Conservation (phyloP, 129 eudicot species). For the Cynara cardunculus region DNA sequence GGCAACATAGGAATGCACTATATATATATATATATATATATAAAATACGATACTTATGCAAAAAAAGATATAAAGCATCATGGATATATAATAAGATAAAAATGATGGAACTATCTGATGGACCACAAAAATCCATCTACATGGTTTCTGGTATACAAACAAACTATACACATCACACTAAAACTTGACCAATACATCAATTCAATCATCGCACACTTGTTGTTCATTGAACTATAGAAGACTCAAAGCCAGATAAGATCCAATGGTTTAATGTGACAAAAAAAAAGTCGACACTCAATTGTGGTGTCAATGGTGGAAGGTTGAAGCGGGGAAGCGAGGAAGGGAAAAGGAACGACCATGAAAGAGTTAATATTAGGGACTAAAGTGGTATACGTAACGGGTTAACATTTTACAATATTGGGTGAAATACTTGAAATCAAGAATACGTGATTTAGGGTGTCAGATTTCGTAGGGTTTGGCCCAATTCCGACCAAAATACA, state of each 20-base stretch:
- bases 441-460: not conserved
- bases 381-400: not conserved
- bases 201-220: not conserved
- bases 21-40: too few species aligned
- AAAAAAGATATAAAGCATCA: not conserved
- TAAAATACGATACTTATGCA: too few species aligned
- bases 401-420: not conserved
- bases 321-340: not conserved
- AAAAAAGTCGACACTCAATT: not conserved
- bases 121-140: not conserved
- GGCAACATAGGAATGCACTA: not conserved
- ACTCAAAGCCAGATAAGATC: not conserved
- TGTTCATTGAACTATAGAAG: not conserved
- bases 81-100: not conserved
- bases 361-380: not conserved
- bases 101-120: not conserved
- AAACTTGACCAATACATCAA: not conserved
- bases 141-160: not conserved
- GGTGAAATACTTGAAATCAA: not conserved
- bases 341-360: not conserved
- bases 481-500: not conserved
- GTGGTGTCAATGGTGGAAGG: not conserved
- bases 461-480: not conserved
- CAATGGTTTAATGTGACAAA: not conserved
- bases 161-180: not conserved